Percentiles rank a stretch among this genome's conserved stretches.
Conservation (phyloP, 345 rosid species). For the Linum usitatissimum region DNA sequence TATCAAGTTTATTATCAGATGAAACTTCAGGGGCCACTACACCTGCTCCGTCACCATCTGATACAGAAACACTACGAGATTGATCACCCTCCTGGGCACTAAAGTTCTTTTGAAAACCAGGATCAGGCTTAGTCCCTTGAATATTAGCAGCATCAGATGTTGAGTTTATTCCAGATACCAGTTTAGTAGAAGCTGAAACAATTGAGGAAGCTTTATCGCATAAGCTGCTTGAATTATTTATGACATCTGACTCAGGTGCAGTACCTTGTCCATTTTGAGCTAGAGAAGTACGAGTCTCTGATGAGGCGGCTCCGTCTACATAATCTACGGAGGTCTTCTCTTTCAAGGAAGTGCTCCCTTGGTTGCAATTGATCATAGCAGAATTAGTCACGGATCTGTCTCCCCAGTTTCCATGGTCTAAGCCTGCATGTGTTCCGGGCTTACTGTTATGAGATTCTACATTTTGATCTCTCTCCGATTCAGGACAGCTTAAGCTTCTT, state of each 20-base stretch:
- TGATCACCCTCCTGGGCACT: slow-evolving; percentile 26
- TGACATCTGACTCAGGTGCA: slow-evolving; percentile 33
- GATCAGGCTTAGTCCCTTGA: slow-evolving; percentile 20
- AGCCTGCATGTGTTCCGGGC: slow-evolving; percentile 12
- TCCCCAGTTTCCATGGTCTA: slow-evolving; percentile 21
- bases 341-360: slow-evolving; percentile 29
- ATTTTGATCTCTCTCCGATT: slow-evolving; percentile 28
- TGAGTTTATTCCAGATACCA: slow-evolving; percentile 32
- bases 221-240: slow-evolving; percentile 17
- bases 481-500: slow-evolving; percentile 27
- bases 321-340: slow-evolving; percentile 19
- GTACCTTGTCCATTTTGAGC: slow-evolving; percentile 24
- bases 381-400: slow-evolving; percentile 22
- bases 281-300: slow-evolving; percentile 22
- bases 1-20: slow-evolving; percentile 21
- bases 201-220: slow-evolving; percentile 18
- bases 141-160: slow-evolving; percentile 24
- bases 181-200: slow-evolving; percentile 27
- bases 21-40: slow-evolving; percentile 22
- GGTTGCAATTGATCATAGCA: slow-evolving; percentile 28
- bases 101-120: slow-evolving; percentile 25
- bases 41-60: slow-evolving; percentile 23
- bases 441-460: slow-evolving; percentile 24
- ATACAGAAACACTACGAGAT: slow-evolving; percentile 9
- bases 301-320: slow-evolving; percentile 21